phyloP scores from a whole-genome alignment of 148 eudicot species.

The Rhododendron molle region DNA sequence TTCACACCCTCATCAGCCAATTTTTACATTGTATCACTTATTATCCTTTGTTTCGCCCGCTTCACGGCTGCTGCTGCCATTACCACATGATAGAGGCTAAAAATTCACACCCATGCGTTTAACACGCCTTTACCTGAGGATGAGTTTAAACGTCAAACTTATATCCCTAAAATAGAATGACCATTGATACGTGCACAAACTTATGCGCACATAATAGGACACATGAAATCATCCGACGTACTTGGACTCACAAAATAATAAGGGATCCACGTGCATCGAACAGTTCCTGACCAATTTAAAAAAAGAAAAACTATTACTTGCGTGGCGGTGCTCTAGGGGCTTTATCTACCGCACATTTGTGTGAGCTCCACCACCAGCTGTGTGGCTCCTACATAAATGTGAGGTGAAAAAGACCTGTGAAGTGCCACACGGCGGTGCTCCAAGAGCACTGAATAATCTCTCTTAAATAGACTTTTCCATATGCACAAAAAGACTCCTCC shows the following conservation, averaged over 20 bases:
- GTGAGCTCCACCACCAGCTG: not conserved
- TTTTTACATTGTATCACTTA: not conserved
- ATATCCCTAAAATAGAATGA: too few species aligned
- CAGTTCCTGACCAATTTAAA: not conserved
- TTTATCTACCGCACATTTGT: not conserved
- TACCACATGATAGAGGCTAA: not conserved
- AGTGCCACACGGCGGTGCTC: not conserved
- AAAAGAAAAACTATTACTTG: not conserved
- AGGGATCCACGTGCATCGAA: not conserved
- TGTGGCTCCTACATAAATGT: not conserved
- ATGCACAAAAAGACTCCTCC: not conserved
- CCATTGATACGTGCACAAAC: not conserved
- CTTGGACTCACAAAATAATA: not conserved
- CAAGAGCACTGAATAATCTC: not conserved
- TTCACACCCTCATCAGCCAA: not conserved
- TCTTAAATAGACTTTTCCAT: not conserved
- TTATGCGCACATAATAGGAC: not conserved
- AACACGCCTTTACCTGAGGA: too few species aligned
- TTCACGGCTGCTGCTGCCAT: not conserved
- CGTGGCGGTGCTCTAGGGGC: not conserved
- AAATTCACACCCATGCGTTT: too few species aligned
- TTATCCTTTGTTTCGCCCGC: not conserved
- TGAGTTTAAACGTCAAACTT: too few species aligned
- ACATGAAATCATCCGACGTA: not conserved
- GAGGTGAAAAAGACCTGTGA: too few species aligned